These are phyloP conservation scores for Starmerella floricola DNA, from an alignment of 805 yeast genomes.

Conservation along the genomic window DNA sequence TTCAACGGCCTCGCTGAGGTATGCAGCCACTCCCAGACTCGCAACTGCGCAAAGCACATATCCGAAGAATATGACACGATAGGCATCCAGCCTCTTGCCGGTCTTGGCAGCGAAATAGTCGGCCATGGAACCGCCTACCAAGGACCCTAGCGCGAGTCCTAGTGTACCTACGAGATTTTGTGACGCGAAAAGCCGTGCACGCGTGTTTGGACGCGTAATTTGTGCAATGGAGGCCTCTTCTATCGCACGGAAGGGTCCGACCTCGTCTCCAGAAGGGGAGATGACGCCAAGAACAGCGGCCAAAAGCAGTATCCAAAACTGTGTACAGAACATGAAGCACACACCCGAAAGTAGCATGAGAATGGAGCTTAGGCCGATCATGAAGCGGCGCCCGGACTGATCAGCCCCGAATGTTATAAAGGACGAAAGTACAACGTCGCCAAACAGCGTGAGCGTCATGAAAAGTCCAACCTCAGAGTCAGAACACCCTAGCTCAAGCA, in stretches of 20 bases:
- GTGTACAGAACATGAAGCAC: slow-evolving; percentile 45
- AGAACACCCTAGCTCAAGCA: slow-evolving; percentile 42
- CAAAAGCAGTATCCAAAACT: slow-evolving; percentile 42
- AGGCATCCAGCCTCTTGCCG: slow-evolving; percentile 30
- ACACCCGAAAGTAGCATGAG: slow-evolving; percentile 61
- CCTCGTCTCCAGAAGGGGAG: slow-evolving; percentile 81
- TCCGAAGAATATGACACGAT: slow-evolving; percentile 43
- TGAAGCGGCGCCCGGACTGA: slow-evolving; percentile 49
- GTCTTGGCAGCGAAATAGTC: slow-evolving; percentile 28
- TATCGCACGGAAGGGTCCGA: slow-evolving; percentile 78
- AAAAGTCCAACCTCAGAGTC: slow-evolving; percentile 59
- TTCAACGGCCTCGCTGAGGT: slow-evolving; percentile 20
- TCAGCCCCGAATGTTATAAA: slow-evolving; percentile 69
- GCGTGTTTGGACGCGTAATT: slow-evolving; percentile 35
- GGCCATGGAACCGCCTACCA: slow-evolving; percentile 48
- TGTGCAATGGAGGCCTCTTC: slow-evolving; percentile 79
- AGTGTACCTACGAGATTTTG: slow-evolving; percentile 56
- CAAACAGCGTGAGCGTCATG: slow-evolving; percentile 69
- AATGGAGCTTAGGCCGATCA: slow-evolving; percentile 50
- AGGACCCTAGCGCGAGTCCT: slow-evolving; percentile 66
- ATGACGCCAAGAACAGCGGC: slow-evolving; percentile 80
- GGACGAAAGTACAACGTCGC: slow-evolving; percentile 65
- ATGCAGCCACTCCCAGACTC: slow-evolving; percentile 40
- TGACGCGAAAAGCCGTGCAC: slow-evolving; percentile 66
- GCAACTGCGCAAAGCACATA: slow-evolving; percentile 45